A percentile compares a stretch with the other conserved stretches of the same genome.
Conservation (phyloP, 192 early-diverging fungal species). For the Backusella australiensis region DNA sequence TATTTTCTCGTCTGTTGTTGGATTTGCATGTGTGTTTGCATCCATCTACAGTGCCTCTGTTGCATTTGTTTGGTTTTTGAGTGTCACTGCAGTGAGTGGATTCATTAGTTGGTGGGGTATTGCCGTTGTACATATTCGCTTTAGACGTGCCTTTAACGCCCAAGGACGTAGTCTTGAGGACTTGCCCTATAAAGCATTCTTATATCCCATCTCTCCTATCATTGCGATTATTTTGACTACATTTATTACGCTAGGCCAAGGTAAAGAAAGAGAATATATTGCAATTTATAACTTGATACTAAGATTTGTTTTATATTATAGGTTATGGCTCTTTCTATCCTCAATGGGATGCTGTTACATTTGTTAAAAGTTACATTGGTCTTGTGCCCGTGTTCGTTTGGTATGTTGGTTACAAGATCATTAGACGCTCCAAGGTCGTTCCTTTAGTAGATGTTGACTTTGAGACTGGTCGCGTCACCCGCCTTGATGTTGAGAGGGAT, state of each 20-base stretch:
- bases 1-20: slow-evolving; percentile 47
- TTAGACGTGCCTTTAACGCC: slow-evolving; percentile 69
- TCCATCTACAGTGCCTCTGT: slow-evolving; percentile 42
- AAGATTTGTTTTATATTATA: not conserved
- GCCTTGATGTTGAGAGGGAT: slow-evolving; percentile 17
- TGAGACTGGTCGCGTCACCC: slow-evolving; percentile 45
- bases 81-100: slow-evolving; percentile 67
- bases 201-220: slow-evolving; percentile 66
- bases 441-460: slow-evolving; percentile 61
- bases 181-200: slow-evolving; percentile 65
- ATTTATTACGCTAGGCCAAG: slow-evolving; percentile 62
- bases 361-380: slow-evolving; percentile 58
- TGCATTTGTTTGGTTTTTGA: slow-evolving; percentile 59
- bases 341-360: slow-evolving; percentile 48
- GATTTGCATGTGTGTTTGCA: slow-evolving; percentile 50
- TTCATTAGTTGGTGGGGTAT: slow-evolving; percentile 83
- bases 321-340: slow-evolving; percentile 50
- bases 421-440: slow-evolving; percentile 55
- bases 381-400: slow-evolving; percentile 56
- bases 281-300: too few relatives aligned
- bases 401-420: slow-evolving; percentile 61
- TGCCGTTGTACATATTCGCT: slow-evolving; percentile 72
- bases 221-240: slow-evolving; percentile 58
- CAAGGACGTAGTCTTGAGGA: slow-evolving; percentile 61
- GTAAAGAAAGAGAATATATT: not conserved